Conservation (phyloP, 2,329 filamentous ascomycete genomes). For the Cladosporium cucumerinum region DNA sequence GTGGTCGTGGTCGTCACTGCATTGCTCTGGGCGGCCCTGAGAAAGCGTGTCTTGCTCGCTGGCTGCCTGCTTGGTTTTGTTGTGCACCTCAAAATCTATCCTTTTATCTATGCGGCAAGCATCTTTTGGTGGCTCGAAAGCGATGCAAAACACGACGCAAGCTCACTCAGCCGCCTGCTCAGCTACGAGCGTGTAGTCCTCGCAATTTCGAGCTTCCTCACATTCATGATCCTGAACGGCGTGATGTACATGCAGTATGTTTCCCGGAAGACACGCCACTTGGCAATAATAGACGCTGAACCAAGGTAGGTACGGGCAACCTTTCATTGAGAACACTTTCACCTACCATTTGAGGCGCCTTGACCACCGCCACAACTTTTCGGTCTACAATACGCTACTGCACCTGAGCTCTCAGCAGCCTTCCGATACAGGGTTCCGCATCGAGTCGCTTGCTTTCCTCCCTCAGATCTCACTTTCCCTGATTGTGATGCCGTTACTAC, state of each 20-base stretch:
- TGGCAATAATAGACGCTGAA: conserved; percentile 9
- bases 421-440: conserved; percentile 40
- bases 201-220: conserved; percentile 62
- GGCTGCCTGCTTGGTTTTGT: conserved; percentile 74
- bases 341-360: conserved; percentile 89
- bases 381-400: conserved; percentile 86
- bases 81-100: conserved; percentile 98
- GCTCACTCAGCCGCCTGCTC: conserved; percentile 5
- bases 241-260: conserved; percentile 73
- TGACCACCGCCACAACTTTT: conserved; percentile 98
- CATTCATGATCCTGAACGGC: conserved; percentile 71
- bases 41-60: conserved; percentile 60
- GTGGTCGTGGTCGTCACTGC: conserved; percentile 80
- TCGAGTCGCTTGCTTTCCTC: conserved; percentile 82
- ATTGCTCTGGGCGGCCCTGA: conserved; percentile 76
- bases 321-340: conserved; percentile 87
- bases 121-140: conserved; percentile 78
- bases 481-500: conserved; percentile 67
- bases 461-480: conserved; percentile 82
- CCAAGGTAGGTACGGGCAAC: conserved; percentile 63
- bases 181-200: conserved; percentile 51
- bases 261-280: background rate
- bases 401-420: conserved; percentile 73
- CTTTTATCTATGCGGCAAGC: conserved; percentile 86
- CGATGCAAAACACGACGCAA: background rate